Base-by-base conservation (phyloP, 495 filamentous ascomycete species). In the Penicilliopsis zonata region DNA sequence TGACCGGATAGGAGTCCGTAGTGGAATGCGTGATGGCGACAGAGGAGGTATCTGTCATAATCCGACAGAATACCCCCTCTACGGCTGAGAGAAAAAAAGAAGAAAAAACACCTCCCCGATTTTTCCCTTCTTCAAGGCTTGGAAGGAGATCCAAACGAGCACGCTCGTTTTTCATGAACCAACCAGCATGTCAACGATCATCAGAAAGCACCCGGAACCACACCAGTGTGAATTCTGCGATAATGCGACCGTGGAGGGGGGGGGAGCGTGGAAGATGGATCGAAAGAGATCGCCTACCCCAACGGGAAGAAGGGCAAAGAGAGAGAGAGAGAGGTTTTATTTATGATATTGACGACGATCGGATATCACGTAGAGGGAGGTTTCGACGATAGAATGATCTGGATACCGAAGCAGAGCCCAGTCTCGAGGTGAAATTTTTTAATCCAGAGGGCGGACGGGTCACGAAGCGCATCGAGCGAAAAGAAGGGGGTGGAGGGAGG, bases 21-120 rank as follows among this genome's bases (percentile, higher is more conserved):
- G 70, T 68, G 63, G 70, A 66, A 63, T 72, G 69, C 62, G 71
- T 71, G 58, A 57, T 69, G 53, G 67, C 56, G 52, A 72, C 61
- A 46, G 63, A 61, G 56, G 70, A 70, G 64, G 65, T 64, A 66
- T 93, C 86, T 77, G 86, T 94, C 86, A 94, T 94, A 86, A 78
- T 94, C 81, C 72, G 76, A 69, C 68, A 67, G 61, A 58, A 67
- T 63, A 61, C 63, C 68, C 64, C 63, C 70, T 67, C 65, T 65
- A 53, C 63, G 50, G 52, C 34, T 33, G 41, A 44, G 35, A 42
- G 42, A 44, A 43, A 44, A 47, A 49, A 39, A 38, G 38, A 37
- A 18, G 37, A 30, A 31, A 5, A 19, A n/a, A n/a, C n/a, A n/a
- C n/a, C n/a, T n/a, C n/a, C n/a, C n/a, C n/a, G n/a, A n/a, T n/a